phyloP scores from a whole-genome alignment of 2,329 filamentous ascomycete genomes.

The Fusarium hainanense region DNA sequence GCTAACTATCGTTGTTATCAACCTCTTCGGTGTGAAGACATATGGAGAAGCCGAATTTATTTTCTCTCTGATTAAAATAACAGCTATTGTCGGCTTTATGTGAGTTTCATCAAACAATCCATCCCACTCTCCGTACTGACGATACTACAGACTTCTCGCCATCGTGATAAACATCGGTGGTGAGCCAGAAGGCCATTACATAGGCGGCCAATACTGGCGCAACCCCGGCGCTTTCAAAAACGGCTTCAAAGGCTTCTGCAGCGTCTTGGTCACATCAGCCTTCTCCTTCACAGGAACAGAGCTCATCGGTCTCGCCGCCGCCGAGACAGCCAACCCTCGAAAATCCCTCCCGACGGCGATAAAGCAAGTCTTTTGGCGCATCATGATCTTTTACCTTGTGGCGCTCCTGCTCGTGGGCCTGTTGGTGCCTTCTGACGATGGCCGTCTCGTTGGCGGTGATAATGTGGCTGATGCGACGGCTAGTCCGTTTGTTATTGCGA shows the following conservation, averaged over 20 bases:
- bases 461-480: constrained; percentile 73
- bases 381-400: constrained; percentile 90
- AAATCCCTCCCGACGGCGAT: constrained; percentile 87
- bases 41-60: constrained; percentile 92
- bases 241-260: constrained; percentile 83
- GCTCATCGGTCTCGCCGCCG: constrained; percentile 79
- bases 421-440: constrained; percentile 79
- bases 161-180: constrained; percentile 88
- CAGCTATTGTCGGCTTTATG: constrained; percentile 90
- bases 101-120: constrained; percentile 58
- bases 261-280: constrained; percentile 79
- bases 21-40: constrained; percentile 86
- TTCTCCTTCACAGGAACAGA: constrained; percentile 83
- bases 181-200: constrained; percentile 77
- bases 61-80: constrained; percentile 86
- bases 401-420: constrained; percentile 84
- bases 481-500: constrained; percentile 94
- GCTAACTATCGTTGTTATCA: constrained; percentile 79
- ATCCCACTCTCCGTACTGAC: not conserved
- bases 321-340: constrained; percentile 79
- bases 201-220: constrained; percentile 82
- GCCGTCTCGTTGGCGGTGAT: constrained; percentile 67
- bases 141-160: constrained; percentile 73
- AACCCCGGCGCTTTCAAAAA: constrained; percentile 84
- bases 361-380: constrained; percentile 96